A percentile compares a stretch with the other conserved stretches of the same genome.
These are phyloP conservation scores for Chaetomiaceae sp. DNA, from an alignment of 2,329 filamentous ascomycete species.

Conservation along the genomic window DNA sequence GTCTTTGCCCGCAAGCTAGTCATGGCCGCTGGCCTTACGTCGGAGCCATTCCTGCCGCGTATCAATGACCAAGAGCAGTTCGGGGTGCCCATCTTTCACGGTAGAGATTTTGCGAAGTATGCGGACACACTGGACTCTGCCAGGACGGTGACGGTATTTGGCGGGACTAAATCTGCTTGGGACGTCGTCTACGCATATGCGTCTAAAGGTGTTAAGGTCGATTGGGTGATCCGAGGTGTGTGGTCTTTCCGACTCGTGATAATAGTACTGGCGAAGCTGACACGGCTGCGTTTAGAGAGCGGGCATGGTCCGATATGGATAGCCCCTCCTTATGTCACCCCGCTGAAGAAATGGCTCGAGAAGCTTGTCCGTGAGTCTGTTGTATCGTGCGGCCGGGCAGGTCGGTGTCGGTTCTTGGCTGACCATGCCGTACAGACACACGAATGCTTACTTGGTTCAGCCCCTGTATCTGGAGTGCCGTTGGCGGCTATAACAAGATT, in stretches of 20 bases:
- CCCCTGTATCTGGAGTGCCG: conserved; percentile 67
- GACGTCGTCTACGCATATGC: conserved; percentile 62
- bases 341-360: conserved; percentile 64
- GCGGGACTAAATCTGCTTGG: conserved; percentile 61
- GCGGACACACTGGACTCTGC: conserved; percentile 38
- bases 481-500: conserved; percentile 54
- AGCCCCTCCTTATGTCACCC: conserved; percentile 58
- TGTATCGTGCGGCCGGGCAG: too few species aligned
- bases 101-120: conserved; percentile 42
- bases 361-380: conserved; percentile 51
- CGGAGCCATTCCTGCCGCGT: conserved; percentile 43
- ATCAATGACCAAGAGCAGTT: conserved; percentile 46
- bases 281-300: conserved; percentile 22
- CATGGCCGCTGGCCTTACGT: conserved; percentile 53
- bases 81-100: conserved; percentile 46
- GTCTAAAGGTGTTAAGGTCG: conserved; percentile 49
- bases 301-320: conserved; percentile 59
- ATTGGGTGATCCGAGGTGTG: conserved; percentile 56
- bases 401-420: background rate
- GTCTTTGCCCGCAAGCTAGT: conserved; percentile 45
- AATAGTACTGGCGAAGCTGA: background rate
- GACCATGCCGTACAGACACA: conserved; percentile 39
- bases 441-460: conserved; percentile 70
- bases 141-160: conserved; percentile 52
- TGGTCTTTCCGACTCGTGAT: background rate